Evolutionary conservation across 148 eudicot genomes (phyloP), one percentile per base, ranked within the genome.

Genomic region (Rheum nobile): DNA sequence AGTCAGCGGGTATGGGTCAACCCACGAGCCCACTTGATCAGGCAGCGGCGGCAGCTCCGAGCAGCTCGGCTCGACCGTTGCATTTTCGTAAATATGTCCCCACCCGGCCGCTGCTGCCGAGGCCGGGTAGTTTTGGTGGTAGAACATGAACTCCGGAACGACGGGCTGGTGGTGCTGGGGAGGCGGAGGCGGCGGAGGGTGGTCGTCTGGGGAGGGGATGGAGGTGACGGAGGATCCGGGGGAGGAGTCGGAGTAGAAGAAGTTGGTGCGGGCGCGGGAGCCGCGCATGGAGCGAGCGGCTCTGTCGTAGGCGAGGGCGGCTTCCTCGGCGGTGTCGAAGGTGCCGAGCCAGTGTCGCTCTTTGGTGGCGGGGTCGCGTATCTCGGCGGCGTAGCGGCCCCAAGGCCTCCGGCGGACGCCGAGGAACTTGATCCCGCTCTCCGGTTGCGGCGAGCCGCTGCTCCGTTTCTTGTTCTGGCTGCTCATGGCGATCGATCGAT

Each of bases 271-370:
- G 9, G 79, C 80, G 3, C 80, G 77, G n/a, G 80, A 72, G 38
- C 77, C 82, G 4, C 82, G 75, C 77, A 82, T 79, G 63, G 82
- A 79, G 19, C 82, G 79, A 68, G 85, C 85, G 0, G 85, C 85
- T 8, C 77, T 24, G 76, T 82, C 85, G 37, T 82, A 82, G 54
- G 85, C 78, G 1, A 82, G 71, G 14, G 85, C 85, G 14, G 85
- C 85, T 55, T 82, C 82, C 79, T 82, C 84, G 0, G 84, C 84
- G 1, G 84, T 82, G 80, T 82, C 82, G 72, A 82, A 82, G 31
- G 84, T 82, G 17, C 84, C 84, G 14, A 82, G 79, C 84, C 84
- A 82, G 48, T 82, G 84, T 35, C 84, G 77, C 68, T 82, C 82
- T 46, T 82, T 82, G 22, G 84, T 82, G 2, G 77, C 32, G 0